Base-by-base conservation (phyloP, 805 yeast genomes). In the Candida xiaguanensis region DNA sequence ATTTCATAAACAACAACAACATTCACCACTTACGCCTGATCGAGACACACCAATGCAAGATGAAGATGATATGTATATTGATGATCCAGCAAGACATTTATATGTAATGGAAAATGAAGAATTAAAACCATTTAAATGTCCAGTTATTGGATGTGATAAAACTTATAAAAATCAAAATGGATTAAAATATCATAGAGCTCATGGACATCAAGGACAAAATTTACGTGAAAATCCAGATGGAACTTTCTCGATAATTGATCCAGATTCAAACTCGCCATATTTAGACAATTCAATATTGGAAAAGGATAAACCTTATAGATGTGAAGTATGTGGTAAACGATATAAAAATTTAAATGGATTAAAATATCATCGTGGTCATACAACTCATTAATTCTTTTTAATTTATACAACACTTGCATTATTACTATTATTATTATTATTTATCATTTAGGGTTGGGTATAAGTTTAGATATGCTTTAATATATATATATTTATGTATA, bases 111-210 rank as follows among this genome's bases (percentile, higher is more conserved):
- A 90, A 63, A 82, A 80, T 46, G 90, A 86, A 42, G 96, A 90
- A 51, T 85, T 88, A 59, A 82, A 93, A 61, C 99, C 99, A 22
- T 93, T 83, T 69, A 89, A 85, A 60, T 93, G 99, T 67, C 99
- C 98, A 0, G 99, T 93, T 31, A 85, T 89, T 55, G 99, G 99
- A 6, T 93, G 99, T 64, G 97, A 90, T 52, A 93, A 93, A 70
- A 90, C 91, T 20, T 93, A 93, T 63, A 93, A 93, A 68, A 93
- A 93, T 63, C 99, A 93, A 66, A 93, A 93, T 58, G 99, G 99
- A 13, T 73, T 93, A 56, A 93, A 93, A 62, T 93, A 93, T 63
- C 99, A 93, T 65, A 76, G 96, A 48, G 69, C 85, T 42, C 99
- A 91, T 61, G 99, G 99, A 29, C 99, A 91, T 65, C 97, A 90